A percentile compares a stretch with the other conserved stretches of the same genome.
Evolutionary conservation across 192 early-diverging fungal genomes (phyloP).

Genomic region (Hyaloraphidium curvatum): DNA sequence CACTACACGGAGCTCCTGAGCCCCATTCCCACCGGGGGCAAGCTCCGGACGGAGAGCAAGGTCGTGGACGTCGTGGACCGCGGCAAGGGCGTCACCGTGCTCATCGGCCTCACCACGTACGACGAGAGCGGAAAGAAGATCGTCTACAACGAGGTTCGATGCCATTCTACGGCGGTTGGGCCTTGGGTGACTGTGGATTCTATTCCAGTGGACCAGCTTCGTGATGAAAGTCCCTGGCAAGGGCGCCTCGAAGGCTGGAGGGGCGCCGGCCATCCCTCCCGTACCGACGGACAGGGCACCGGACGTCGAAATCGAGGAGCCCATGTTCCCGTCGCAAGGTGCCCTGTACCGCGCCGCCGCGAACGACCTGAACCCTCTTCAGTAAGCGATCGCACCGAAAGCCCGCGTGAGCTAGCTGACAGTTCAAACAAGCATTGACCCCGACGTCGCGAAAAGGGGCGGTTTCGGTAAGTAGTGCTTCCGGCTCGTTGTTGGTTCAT

Average conservation of each 20-base stretch:
- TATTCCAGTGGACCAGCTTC: slow-evolving; percentile 51
- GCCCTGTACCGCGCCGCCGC: slow-evolving; percentile 87
- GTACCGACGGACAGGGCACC: slow-evolving; percentile 58
- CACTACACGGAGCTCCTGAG: slow-evolving; percentile 80
- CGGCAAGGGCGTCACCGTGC: slow-evolving; percentile 72
- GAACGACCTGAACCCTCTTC: slow-evolving; percentile 92
- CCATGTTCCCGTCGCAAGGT: slow-evolving; percentile 75
- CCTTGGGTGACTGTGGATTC: slow-evolving; percentile 65
- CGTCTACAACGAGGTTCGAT: slow-evolving; percentile 70
- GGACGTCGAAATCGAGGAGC: slow-evolving; percentile 62
- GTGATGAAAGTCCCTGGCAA: too few species aligned
- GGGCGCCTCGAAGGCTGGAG: too few species aligned
- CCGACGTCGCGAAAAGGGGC: slow-evolving; percentile 75
- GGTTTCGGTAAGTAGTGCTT: too few species aligned
- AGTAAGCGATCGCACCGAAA: too few species aligned
- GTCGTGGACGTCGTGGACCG: slow-evolving; percentile 91
- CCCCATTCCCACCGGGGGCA: slow-evolving; percentile 68
- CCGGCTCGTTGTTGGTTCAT: too few species aligned
- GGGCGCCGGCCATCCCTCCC: slow-evolving; percentile 45
- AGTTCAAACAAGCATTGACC: too few species aligned
- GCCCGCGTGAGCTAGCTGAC: too few species aligned
- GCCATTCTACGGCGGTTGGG: slow-evolving; percentile 87
- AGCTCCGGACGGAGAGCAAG: slow-evolving; percentile 48
- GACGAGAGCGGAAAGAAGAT: slow-evolving; percentile 57
- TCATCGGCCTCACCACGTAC: slow-evolving; percentile 59